Base-by-base conservation (phyloP, 768 basidiomycete genomes). In the Suillus alpinus region DNA sequence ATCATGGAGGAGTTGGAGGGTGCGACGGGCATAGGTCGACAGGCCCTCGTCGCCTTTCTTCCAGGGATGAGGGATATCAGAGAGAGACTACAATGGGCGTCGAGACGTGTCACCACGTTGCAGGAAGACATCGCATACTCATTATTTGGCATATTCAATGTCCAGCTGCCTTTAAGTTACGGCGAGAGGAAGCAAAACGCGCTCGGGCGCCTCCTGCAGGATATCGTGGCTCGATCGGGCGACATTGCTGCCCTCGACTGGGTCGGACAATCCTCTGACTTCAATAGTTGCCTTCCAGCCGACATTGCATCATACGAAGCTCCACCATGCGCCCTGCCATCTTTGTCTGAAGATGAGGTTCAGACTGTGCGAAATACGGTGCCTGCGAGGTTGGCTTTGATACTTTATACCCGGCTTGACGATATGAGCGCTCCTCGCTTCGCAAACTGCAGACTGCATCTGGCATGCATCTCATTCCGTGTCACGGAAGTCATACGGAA, bases 121-220 rank as follows among this genome's bases (percentile, higher is more conserved):
- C 56, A 23, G 20, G 72, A 73, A 36, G 71, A 73, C 29, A 36
- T 56, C 0, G 69, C 69, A 18, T 72, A 73, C 31, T 71, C 65
- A 0, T 49, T 72, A 43, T 51, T 73, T 4, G 70, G 68, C n/a
- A 62, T 71, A 5, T 64, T 72, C 43, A 47, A 60, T 44, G 44
- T 63, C 29, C 60, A 46, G 7, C 55, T 71, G 6, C 58, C 60
- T 20, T 34, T 68, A 9, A 52, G 58, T 34, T 72, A 72, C 36
- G 71, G 71, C 2, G 68, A 64, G 16, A 60, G 64, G 5, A 65
- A 58, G 20, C 7, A 34, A 34, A 34, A 34, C 9, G 70, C 70
- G 3, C 62, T 72, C 5, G 60, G 65, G 50, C 65, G 70, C 47
- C 58, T 72, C 1, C 37, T 67, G 55, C 61, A 37, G 4, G 50